phyloP scores from a whole-genome alignment of 257 asterid species.

The Ilex aquifolium region DNA sequence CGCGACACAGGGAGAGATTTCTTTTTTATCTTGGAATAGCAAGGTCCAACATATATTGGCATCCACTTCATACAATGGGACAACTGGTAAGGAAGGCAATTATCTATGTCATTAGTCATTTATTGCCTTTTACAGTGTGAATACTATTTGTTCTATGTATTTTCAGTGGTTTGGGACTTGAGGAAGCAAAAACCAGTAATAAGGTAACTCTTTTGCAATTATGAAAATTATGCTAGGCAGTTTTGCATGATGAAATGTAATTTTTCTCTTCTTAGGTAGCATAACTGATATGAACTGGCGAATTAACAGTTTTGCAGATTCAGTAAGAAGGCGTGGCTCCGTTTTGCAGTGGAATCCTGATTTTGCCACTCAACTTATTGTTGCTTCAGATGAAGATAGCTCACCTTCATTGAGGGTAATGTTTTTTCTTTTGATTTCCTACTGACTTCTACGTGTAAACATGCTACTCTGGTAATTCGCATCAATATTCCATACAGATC shows the following conservation, averaged over 20 bases:
- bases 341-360: constrained; percentile 98
- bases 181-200: constrained; percentile 87
- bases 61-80: constrained; percentile 84
- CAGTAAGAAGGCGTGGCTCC: constrained; percentile 79
- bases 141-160: constrained; percentile 21
- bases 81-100: constrained; percentile 60
- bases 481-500: constrained; percentile 45
- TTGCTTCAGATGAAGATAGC: constrained; percentile 93
- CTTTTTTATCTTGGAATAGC: constrained; percentile 87
- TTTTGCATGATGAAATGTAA: not conserved
- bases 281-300: constrained; percentile 2
- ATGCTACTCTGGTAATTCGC: constrained; percentile 18
- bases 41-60: constrained; percentile 83
- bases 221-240: not conserved
- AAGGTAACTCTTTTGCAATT: constrained; percentile 38
- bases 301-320: constrained; percentile 72
- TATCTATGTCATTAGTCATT: not conserved
- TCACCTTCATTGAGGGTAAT: constrained; percentile 82
- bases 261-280: not conserved
- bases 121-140: constrained; percentile 7
- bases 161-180: constrained; percentile 93
- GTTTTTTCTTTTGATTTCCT: constrained; percentile 6
- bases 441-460: constrained; percentile 5
- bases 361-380: constrained; percentile 83
- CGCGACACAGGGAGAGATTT: constrained; percentile 89